These are phyloP conservation scores for Xerocomus nothofagi DNA, from an alignment of 1,284 basidiomycete species.

Conservation along the genomic window DNA sequence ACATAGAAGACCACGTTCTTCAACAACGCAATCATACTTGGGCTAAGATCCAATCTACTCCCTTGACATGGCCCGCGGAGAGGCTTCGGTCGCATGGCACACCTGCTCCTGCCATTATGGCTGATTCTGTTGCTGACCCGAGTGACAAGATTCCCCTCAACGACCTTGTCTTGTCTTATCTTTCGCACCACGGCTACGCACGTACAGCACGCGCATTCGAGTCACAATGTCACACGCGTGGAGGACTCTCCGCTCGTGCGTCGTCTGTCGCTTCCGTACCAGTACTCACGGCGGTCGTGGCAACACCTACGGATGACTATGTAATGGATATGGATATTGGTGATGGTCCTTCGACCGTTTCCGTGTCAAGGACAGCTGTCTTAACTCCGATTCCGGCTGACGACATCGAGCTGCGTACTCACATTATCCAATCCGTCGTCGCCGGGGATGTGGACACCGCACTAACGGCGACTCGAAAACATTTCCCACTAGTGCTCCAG, in stretches of 20 bases:
- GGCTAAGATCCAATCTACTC: constrained; percentile 59
- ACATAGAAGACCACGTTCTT: constrained; percentile 81
- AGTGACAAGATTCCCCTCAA: constrained; percentile 48
- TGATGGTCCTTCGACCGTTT: constrained; percentile 15
- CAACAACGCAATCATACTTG: constrained; percentile 63
- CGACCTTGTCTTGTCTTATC: constrained; percentile 74
- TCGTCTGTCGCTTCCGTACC: not conserved
- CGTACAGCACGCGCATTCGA: constrained; percentile 68
- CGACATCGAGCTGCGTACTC: constrained; percentile 65
- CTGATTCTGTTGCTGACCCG: constrained; percentile 17
- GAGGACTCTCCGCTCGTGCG: constrained; percentile 21
- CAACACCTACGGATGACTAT: constrained; percentile 39
- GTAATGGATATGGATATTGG: constrained; percentile 46
- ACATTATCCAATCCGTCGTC: constrained; percentile 65
- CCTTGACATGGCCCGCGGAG: constrained; percentile 38
- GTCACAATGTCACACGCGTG: constrained; percentile 40
- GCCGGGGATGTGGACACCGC: constrained; percentile 73
- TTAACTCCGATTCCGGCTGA: constrained; percentile 31
- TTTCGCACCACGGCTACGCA: constrained; percentile 78
- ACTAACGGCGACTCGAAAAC: constrained; percentile 50
- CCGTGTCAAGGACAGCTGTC: constrained; percentile 4
- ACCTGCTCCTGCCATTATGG: constrained; percentile 1
- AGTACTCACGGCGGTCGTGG: constrained; percentile 7
- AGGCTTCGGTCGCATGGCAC: constrained; percentile 14
- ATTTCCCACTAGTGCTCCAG: constrained; percentile 65